Evolutionary conservation across 176 grass and related monocot genomes (phyloP), one percentile per base, ranked within the genome.

Genomic region (Saccharum spontaneum): DNA sequence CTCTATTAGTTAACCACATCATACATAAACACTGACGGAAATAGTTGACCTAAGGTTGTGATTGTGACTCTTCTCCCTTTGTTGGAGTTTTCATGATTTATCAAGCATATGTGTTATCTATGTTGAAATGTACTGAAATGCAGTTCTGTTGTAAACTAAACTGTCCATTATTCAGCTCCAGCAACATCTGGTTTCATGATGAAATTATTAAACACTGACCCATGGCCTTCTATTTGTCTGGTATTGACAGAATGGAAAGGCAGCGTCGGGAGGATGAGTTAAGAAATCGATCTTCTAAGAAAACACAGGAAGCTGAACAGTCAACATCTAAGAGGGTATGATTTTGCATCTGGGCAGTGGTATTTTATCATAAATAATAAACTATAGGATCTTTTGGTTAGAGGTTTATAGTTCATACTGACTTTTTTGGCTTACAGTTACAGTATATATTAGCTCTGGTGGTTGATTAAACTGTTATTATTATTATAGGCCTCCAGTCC

Each of bases 231-330:
- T 79, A 80, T 91, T 88, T 71, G 10, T 50, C 16, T 72, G 13
- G 57, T 69, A 79, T 80, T 72, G 83, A 37, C 75, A 97, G 94
- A 82, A 94, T 97, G 90, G 95, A 97, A 85, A 94, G 95, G 79
- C 95, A 94, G 57, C 90, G 86, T 50, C 86, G 86, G 30, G 95
- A 97, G 87, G 95, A 97, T 45, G 95, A 97, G 71, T 24, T 97
- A 23, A 97, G 79, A 84, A 81, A 86, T 57, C 88, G 90, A 61
- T 89, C 94, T 69, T 94, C 95, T 44, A 97, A 97, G 82, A 97
- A 97, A 69, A 75, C 80, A 63, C 92, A 97, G 37, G 95, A 97
- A 24, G 81, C 95, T 81, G 92, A 97, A 50, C 90, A 92, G 67
- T 52, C 92, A 70, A 79, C 86, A 71, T 83, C 86, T 43, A 97